Percentiles rank a stretch among this genome's conserved stretches.
Conservation (phyloP, 768 basidiomycete species). For the Tubosaeta brunneosetosa region DNA sequence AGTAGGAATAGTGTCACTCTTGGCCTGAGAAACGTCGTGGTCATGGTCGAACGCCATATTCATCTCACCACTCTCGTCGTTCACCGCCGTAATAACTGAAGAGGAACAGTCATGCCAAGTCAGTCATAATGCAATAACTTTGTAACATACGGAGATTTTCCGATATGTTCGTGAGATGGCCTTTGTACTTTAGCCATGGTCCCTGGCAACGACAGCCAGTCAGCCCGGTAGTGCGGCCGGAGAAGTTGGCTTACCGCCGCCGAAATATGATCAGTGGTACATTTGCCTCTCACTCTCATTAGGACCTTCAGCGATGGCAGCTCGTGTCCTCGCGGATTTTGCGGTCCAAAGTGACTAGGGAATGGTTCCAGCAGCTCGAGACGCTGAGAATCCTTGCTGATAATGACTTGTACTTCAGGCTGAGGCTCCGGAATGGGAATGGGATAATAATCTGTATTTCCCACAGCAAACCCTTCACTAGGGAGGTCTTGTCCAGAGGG, state of each 20-base stretch:
- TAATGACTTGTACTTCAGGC: constrained; percentile 72
- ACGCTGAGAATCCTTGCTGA: constrained; percentile 74
- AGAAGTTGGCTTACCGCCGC: constrained; percentile 65
- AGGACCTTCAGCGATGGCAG: constrained; percentile 79
- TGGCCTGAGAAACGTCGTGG: constrained; percentile 37
- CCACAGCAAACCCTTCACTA: constrained; percentile 71
- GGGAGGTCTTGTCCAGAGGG: constrained; percentile 87
- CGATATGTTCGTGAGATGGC: constrained; percentile 92
- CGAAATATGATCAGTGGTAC: constrained; percentile 98
- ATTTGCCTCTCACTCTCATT: constrained; percentile 94
- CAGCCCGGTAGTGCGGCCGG: not conserved
- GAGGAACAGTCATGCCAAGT: constrained; percentile 1
- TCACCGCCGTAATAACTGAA: constrained; percentile 88
- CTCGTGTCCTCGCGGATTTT: constrained; percentile 58
- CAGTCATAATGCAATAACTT: not conserved
- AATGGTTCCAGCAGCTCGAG: constrained; percentile 88
- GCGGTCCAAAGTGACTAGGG: constrained; percentile 58
- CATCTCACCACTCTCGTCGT: constrained; percentile 92
- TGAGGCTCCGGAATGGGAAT: constrained; percentile 65
- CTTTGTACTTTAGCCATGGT: constrained; percentile 98
- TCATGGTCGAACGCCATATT: constrained; percentile 87
- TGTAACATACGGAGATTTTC: constrained; percentile 79
- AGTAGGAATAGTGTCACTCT: constrained; percentile 79
- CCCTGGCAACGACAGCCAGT: constrained; percentile 46
- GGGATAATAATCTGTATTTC: constrained; percentile 75